These are phyloP conservation scores for Chalciporus pseudorubinellus DNA, from an alignment of 768 basidiomycete species.

Conservation along the genomic window DNA sequence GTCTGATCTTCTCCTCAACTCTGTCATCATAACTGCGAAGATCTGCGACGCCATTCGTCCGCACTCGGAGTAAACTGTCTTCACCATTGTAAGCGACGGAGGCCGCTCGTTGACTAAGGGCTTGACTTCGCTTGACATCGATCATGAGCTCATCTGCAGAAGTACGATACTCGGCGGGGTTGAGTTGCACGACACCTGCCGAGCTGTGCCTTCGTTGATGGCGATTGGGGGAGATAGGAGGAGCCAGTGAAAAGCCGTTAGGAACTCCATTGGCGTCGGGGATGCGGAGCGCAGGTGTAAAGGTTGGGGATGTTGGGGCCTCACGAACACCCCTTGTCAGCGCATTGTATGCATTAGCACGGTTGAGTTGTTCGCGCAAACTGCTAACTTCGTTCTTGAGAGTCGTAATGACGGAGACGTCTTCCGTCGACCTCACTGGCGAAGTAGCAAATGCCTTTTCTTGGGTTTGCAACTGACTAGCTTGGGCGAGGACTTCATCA, in stretches of 20 bases:
- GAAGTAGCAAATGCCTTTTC: slow-evolving; percentile 66
- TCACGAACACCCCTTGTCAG: slow-evolving; percentile 76
- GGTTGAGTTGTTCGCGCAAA: slow-evolving; percentile 92
- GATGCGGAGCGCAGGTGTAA: slow-evolving; percentile 72
- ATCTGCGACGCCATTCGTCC: slow-evolving; percentile 64
- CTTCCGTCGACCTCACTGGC: slow-evolving; percentile 71
- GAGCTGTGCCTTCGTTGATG: slow-evolving; percentile 87
- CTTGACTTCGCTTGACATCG: slow-evolving; percentile 67
- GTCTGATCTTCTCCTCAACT: slow-evolving; percentile 90
- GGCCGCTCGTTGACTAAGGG: slow-evolving; percentile 75
- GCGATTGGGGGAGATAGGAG: slow-evolving; percentile 40
- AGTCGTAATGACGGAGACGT: slow-evolving; percentile 80
- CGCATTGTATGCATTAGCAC: slow-evolving; percentile 88
- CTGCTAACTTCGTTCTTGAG: slow-evolving; percentile 91
- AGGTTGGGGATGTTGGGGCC: slow-evolving; percentile 80
- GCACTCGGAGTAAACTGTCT: slow-evolving; percentile 66
- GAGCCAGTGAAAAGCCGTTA: slow-evolving; percentile 44
- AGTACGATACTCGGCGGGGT: slow-evolving; percentile 61
- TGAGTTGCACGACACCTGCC: slow-evolving; percentile 69
- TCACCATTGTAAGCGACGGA: slow-evolving; percentile 87
- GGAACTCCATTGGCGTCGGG: slow-evolving; percentile 40
- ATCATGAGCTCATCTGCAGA: slow-evolving; percentile 78
- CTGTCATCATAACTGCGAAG: slow-evolving; percentile 82
- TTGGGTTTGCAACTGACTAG: slow-evolving; percentile 71
- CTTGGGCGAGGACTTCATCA: slow-evolving; percentile 70